These are phyloP conservation scores for Penicillium manginii DNA, from an alignment of 495 filamentous ascomycete species.

Conservation along the genomic window DNA sequence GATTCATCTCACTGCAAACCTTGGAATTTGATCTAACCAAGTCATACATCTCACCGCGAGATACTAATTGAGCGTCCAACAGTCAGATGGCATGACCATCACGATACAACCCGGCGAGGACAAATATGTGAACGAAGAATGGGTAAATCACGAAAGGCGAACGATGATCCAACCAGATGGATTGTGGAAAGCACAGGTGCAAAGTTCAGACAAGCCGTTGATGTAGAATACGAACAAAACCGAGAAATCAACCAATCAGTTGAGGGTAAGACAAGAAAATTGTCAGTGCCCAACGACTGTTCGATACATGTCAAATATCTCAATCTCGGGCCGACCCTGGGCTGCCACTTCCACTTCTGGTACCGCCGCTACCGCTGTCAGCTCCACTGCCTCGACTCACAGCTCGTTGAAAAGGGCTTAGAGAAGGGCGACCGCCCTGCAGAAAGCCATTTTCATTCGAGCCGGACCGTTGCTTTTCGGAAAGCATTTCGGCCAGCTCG, in stretches of 20 bases:
- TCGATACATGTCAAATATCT: constrained; percentile 20
- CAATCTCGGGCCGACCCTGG: constrained; percentile 44
- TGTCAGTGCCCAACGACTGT: background rate
- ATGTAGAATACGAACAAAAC: constrained; percentile 13
- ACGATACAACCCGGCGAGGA: constrained; percentile 14
- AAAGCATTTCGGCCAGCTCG: constrained; percentile 40
- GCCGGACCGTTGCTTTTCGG: constrained; percentile 37
- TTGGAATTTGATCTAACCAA: constrained; percentile 14
- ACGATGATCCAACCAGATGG: constrained; percentile 9
- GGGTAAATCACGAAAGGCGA: constrained; percentile 9
- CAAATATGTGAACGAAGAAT: constrained; percentile 6
- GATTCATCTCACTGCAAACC: constrained; percentile 25
- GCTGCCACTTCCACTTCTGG: constrained; percentile 49
- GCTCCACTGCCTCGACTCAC: constrained; percentile 50
- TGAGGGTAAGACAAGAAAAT: constrained; percentile 7
- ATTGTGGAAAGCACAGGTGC: constrained; percentile 17
- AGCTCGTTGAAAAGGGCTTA: constrained; percentile 48
- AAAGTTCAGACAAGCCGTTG: constrained; percentile 9
- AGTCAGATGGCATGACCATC: constrained; percentile 10
- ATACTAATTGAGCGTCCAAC: constrained; percentile 1
- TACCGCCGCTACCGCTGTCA: constrained; percentile 49
- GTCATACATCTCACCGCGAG: constrained; percentile 19
- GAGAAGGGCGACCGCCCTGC: constrained; percentile 36
- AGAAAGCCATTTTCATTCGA: constrained; percentile 40
- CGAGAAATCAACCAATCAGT: constrained; percentile 10